Evolutionary conservation across 2,329 filamentous ascomycete genomes (phyloP).

Genomic region (Cladophialophora psammophila): DNA sequence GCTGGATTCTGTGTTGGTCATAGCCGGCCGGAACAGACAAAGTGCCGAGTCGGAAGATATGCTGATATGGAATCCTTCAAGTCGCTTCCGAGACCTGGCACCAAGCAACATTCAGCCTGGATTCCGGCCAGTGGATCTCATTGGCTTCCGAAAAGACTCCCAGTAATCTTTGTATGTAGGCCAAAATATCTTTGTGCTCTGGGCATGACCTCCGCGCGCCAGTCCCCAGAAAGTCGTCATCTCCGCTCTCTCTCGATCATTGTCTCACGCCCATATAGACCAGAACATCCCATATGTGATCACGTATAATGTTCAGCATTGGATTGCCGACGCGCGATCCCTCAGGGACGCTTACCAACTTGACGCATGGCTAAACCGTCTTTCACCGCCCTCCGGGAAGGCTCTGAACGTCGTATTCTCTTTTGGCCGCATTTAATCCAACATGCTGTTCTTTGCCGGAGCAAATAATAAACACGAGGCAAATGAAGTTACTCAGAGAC

Average conservation of each 20-base stretch:
- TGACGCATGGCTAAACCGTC: slow-evolving; percentile 56
- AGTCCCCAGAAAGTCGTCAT: slow-evolving; percentile 45
- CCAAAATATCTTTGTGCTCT: slow-evolving; percentile 34
- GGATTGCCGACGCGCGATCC: slow-evolving; percentile 62
- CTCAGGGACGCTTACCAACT: slow-evolving; percentile 47
- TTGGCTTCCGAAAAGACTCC: slow-evolving; percentile 28
- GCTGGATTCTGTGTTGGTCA: slow-evolving; percentile 16
- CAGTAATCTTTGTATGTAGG: slow-evolving; percentile 34
- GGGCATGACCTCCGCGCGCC: slow-evolving; percentile 25
- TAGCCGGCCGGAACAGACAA: slow-evolving; percentile 38
- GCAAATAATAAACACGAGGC: slow-evolving; percentile 41
- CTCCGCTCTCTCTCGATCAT: slow-evolving; percentile 56
- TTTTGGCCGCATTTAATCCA: slow-evolving; percentile 49
- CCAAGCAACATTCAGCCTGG: slow-evolving; percentile 38
- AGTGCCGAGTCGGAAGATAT: slow-evolving; percentile 32
- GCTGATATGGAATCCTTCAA: slow-evolving; percentile 31
- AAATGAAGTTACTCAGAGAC: slow-evolving; percentile 69
- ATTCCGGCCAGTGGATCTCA: slow-evolving; percentile 39
- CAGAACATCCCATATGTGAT: slow-evolving; percentile 65
- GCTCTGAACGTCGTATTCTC: slow-evolving; percentile 57
- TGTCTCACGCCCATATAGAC: slow-evolving; percentile 50
- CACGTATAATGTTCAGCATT: slow-evolving; percentile 65
- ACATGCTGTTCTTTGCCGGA: slow-evolving; percentile 46
- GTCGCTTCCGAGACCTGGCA: slow-evolving; percentile 36
- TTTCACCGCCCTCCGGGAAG: slow-evolving; percentile 47